phyloP scores from a whole-genome alignment of 2,329 filamentous ascomycete genomes.

The Cladosporium sp. region DNA sequence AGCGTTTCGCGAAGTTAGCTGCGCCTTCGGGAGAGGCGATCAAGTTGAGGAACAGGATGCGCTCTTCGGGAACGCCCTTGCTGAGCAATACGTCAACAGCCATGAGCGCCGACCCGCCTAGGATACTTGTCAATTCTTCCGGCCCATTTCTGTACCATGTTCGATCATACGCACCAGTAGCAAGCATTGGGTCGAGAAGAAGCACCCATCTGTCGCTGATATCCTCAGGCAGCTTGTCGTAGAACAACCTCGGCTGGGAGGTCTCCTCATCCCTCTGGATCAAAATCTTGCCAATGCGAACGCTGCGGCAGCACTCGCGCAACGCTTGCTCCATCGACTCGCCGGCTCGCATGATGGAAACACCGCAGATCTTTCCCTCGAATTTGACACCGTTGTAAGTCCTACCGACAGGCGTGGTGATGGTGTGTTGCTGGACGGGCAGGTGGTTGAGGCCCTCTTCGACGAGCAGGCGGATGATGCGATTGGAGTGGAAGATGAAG shows the following conservation, averaged over 20 bases:
- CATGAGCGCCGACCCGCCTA: constrained; percentile 94
- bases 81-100: constrained; percentile 89
- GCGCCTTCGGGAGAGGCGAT: constrained; percentile 97
- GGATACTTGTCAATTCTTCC: no score
- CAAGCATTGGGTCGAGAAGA: constrained; percentile 97
- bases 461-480: constrained; percentile 92
- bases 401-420: constrained; percentile 86
- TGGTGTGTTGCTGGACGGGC: constrained; percentile 80
- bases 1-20: constrained; percentile 80
- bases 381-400: constrained; percentile 90
- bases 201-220: constrained; percentile 92
- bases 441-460: constrained; percentile 97
- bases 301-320: constrained; percentile 94
- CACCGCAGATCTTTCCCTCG: constrained; percentile 96
- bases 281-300: constrained; percentile 95
- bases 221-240: constrained; percentile 94
- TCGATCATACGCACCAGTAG: constrained; percentile 66
- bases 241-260: constrained; percentile 85
- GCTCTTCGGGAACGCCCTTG: constrained; percentile 88
- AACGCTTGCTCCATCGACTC: constrained; percentile 98
- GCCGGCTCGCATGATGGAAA: constrained; percentile 96
- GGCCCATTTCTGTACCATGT: not conserved
- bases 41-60: constrained; percentile 92
- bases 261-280: constrained; percentile 98
- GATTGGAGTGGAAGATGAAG: constrained; percentile 99